Percentiles rank a stretch among this genome's conserved stretches.
Evolutionary conservation across 495 filamentous ascomycete genomes (phyloP).

Genomic region (Penicillium steckii): DNA sequence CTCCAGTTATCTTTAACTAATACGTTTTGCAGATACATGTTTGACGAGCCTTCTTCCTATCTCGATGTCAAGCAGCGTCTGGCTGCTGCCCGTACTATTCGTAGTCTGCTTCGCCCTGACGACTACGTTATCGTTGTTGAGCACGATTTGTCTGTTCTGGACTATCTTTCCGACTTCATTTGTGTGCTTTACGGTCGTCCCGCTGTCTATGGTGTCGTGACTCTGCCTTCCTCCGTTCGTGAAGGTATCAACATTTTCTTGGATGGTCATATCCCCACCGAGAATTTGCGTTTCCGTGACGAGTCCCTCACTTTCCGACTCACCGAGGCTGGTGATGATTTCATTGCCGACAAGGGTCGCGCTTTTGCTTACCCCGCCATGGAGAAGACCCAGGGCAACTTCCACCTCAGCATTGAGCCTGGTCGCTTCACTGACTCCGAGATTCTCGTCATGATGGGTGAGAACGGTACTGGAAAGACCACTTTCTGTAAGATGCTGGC

Average conservation of each 20-base stretch:
- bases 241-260: constrained; percentile 99
- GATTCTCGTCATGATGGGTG: constrained; percentile 99
- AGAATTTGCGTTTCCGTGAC: constrained; percentile 97
- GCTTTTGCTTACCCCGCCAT: constrained; percentile 85
- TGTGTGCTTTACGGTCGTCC: constrained; percentile 95
- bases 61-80: constrained; percentile 98
- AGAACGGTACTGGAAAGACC: constrained; percentile 94
- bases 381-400: constrained; percentile 90
- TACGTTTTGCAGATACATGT: constrained; percentile 76
- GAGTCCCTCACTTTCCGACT: constrained; percentile 97
- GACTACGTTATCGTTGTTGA: constrained; percentile 98
- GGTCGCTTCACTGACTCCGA: constrained; percentile 96
- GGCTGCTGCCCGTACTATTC: constrained; percentile 86
- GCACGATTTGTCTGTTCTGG: constrained; percentile 96
- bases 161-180: constrained; percentile 97
- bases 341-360: constrained; percentile 77
- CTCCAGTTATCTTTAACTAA: neutral
- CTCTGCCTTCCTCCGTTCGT: constrained; percentile 88
- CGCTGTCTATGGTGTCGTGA: constrained; percentile 97
- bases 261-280: constrained; percentile 94
- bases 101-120: constrained; percentile 78
- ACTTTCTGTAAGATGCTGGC: constrained; percentile 97
- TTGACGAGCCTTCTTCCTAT: constrained; percentile 97
- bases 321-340: constrained; percentile 88
- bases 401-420: constrained; percentile 76